phyloP scores from a whole-genome alignment of 306 rosid genomes.

The Rosa lucieae region DNA sequence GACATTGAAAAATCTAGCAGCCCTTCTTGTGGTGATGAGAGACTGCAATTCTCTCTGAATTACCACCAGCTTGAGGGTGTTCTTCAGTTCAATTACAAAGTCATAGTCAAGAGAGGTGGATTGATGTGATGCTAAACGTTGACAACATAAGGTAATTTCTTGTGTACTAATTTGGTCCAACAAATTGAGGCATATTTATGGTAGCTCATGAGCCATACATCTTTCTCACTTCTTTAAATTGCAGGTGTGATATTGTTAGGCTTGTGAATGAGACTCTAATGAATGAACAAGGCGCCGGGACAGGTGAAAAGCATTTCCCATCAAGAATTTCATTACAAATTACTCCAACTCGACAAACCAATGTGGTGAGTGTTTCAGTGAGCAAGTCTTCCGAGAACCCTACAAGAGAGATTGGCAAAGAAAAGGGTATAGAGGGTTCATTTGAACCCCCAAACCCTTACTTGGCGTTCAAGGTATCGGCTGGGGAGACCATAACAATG shows the following conservation, averaged over 20 bases:
- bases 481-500: slow-evolving; percentile 58
- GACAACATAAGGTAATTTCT: slow-evolving; percentile 84
- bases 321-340: slow-evolving; percentile 75
- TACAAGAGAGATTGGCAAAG: slow-evolving; percentile 50
- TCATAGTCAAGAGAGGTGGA: slow-evolving; percentile 56
- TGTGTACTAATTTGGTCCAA: background rate
- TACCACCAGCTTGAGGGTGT: slow-evolving; percentile 92
- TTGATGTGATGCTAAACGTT: slow-evolving; percentile 58
- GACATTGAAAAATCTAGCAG: slow-evolving; percentile 46
- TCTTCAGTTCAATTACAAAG: slow-evolving; percentile 76
- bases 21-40: slow-evolving; percentile 55
- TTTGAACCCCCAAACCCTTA: slow-evolving; percentile 60
- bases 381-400: slow-evolving; percentile 90
- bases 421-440: slow-evolving; percentile 68
- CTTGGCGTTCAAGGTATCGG: slow-evolving; percentile 58
- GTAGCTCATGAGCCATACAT: background rate
- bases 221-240: background rate
- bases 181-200: background rate
- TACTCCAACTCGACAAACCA: slow-evolving; percentile 64
- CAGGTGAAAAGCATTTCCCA: slow-evolving; percentile 78
- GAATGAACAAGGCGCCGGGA: slow-evolving; percentile 71
- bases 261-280: slow-evolving; percentile 66
- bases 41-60: slow-evolving; percentile 69
- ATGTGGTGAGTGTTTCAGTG: slow-evolving; percentile 67
- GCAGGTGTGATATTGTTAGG: slow-evolving; percentile 63